These are phyloP conservation scores for Dittrichia graveolens DNA, from an alignment of 129 eudicot species.

Conservation along the genomic window DNA sequence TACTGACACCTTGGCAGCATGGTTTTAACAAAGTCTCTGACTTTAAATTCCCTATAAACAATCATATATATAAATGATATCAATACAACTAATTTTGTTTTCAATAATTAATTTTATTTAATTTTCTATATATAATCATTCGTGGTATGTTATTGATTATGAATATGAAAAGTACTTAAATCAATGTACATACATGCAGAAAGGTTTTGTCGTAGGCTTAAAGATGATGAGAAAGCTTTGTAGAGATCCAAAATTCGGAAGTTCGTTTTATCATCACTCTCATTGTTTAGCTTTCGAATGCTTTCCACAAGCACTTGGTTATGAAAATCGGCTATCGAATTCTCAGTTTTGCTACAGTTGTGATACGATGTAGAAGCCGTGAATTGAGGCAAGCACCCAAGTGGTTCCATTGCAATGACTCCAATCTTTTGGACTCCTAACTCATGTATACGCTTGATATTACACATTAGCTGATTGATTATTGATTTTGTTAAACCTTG, in stretches of 20 bases:
- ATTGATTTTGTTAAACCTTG: constrained; percentile 43
- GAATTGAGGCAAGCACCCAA: constrained; percentile 66
- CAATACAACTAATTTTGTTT: too few species aligned
- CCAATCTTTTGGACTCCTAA: constrained; percentile 60
- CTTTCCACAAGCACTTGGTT: constrained; percentile 47
- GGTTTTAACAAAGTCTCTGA: constrained; percentile 38
- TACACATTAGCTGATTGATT: constrained; percentile 45
- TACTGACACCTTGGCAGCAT: constrained; percentile 48
- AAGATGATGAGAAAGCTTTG: constrained; percentile 49
- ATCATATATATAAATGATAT: background rate
- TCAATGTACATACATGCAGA: constrained; percentile 31
- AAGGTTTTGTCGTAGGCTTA: constrained; percentile 30
- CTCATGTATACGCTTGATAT: constrained; percentile 46
- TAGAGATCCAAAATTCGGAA: constrained; percentile 58
- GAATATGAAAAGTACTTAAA: background rate
- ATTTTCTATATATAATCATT: background rate
- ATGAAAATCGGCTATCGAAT: constrained; percentile 43
- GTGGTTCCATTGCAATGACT: constrained; percentile 55
- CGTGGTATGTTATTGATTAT: too few species aligned
- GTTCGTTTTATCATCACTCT: constrained; percentile 26
- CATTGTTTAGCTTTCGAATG: constrained; percentile 39
- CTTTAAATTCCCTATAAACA: constrained; percentile 30
- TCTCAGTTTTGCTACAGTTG: constrained; percentile 49
- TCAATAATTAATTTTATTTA: background rate
- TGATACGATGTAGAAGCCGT: constrained; percentile 36